These are phyloP conservation scores for Chaetoscypha palmicola DNA, from an alignment of 2,329 filamentous ascomycete genomes.

Conservation along the genomic window DNA sequence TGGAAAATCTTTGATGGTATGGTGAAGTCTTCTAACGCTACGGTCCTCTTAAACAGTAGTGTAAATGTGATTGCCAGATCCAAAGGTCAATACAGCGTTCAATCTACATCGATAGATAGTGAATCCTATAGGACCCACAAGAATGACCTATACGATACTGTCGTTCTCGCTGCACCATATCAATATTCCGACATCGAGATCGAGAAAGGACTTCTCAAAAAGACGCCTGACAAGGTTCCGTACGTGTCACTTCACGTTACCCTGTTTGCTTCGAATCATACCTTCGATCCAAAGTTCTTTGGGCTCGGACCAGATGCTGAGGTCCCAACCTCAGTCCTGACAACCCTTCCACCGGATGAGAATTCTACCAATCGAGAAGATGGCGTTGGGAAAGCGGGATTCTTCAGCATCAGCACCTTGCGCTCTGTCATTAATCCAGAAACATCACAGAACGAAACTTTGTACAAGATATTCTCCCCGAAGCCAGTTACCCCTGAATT, in stretches of 20 bases:
- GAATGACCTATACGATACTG: conserved; percentile 56
- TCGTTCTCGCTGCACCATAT: conserved; percentile 76
- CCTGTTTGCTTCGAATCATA: conserved; percentile 70
- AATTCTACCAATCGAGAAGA: conserved; percentile 37
- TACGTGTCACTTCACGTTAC: conserved; percentile 87
- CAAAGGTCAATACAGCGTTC: conserved; percentile 43
- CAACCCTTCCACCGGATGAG: conserved; percentile 63
- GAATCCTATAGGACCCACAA: conserved; percentile 2
- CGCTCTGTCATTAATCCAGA: conserved; percentile 54
- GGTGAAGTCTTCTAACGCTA: conserved; percentile 57
- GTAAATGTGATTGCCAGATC: conserved; percentile 54
- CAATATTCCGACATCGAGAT: conserved; percentile 68
- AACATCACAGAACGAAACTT: conserved; percentile 45
- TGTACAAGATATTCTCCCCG: conserved; percentile 62
- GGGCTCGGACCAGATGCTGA: conserved; percentile 48
- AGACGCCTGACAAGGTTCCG: conserved; percentile 67
- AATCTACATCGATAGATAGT: conserved; percentile 19
- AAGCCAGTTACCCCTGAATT: conserved; percentile 45
- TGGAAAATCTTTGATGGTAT: conserved; percentile 91
- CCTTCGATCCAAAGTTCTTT: conserved; percentile 69
- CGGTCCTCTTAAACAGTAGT: conserved; percentile 57
- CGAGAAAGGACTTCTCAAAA: conserved; percentile 60
- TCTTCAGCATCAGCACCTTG: conserved; percentile 80
- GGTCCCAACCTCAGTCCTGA: conserved; percentile 71
- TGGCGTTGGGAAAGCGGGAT: conserved; percentile 65